Conservation (phyloP, 2,329 filamentous ascomycete species). For the Lachnellula willkommii region DNA sequence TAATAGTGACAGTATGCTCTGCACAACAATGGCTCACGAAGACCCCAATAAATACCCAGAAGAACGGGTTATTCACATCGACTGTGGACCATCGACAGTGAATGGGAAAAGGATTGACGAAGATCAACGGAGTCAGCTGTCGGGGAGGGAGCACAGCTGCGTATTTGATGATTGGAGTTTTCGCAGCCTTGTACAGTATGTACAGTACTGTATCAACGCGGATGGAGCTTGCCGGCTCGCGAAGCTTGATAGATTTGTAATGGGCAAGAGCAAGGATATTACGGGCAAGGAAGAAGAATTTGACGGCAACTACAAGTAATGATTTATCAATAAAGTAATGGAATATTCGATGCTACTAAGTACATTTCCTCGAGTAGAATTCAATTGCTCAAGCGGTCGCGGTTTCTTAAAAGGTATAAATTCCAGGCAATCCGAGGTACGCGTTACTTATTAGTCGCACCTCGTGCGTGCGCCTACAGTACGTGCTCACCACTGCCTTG, state of each 20-base stretch:
- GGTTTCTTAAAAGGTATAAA: background rate
- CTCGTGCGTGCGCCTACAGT: background rate
- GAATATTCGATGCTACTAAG: too few relatives aligned
- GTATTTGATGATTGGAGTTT: background rate
- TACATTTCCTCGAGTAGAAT: too few relatives aligned
- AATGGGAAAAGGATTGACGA: slow-evolving; percentile 1
- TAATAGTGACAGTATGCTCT: background rate
- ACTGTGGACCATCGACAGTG: background rate
- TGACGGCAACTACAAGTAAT: background rate
- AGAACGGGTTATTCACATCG: background rate
- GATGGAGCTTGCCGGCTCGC: background rate
- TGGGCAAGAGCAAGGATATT: background rate
- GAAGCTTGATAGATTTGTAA: background rate
- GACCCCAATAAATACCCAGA: background rate
- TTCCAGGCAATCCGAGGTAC: background rate
- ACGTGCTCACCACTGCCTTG: background rate
- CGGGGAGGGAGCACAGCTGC: slow-evolving; percentile 4
- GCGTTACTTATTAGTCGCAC: background rate
- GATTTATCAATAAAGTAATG: background rate
- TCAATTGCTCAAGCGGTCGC: background rate
- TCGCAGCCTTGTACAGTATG: slow-evolving; percentile 10
- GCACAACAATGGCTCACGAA: slow-evolving; percentile 9
- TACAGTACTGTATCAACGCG: background rate
- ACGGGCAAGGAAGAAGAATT: background rate
- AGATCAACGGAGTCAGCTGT: background rate